Evolutionary conservation across 2,329 filamentous ascomycete species (phyloP), one percentile per base, ranked within the genome.

Genomic region (Remersonia thermophila): DNA sequence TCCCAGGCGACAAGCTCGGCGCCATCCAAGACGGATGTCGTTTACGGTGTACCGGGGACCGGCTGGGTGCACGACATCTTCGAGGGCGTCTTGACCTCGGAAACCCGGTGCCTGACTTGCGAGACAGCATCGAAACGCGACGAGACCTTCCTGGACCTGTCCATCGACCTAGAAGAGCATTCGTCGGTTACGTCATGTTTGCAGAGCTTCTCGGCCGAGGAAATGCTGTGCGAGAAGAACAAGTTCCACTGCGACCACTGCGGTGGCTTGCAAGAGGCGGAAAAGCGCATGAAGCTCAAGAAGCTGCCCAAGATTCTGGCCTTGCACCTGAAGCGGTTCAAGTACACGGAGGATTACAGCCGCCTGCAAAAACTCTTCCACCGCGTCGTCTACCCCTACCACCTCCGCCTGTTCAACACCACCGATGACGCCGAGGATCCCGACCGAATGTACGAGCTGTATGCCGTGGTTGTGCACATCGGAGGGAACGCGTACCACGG

Each of bases 251-350:
- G 91, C 61, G 91, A 98, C 56, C 87, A 87, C 50, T 98, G 91
- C 49, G 91, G 91, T 36, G 91, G 91, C 3, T 65, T 98, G 37
- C 91, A 98, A 59, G 91, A 98, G 61, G 91, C 91, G 0, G 91
- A 98, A 59, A 98, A 96, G 66, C 76, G 91, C 45, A 98, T 98
- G 91, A 98, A 96, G 66, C 89, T 98, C 49, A 96, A 98, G 65
- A 76, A 83, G 36, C 63, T 96, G 53, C 91, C 91, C 3, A 86
- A 84, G 53, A 85, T 98, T 41, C 62, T 98, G 45, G 87, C 91
- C 4, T 64, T 98, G 39, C 91, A 98, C 55, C 62, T 98, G 44
- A 98, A 98, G 62, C 77, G 91, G 38, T 98, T 98, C 67, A 96
- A 96, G 62, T 98, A 95, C 55, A 95, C 89, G 2, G 91, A 96